phyloP scores from a whole-genome alignment of 2,329 filamentous ascomycete species.

The Neophaeococcomyces aloes region DNA sequence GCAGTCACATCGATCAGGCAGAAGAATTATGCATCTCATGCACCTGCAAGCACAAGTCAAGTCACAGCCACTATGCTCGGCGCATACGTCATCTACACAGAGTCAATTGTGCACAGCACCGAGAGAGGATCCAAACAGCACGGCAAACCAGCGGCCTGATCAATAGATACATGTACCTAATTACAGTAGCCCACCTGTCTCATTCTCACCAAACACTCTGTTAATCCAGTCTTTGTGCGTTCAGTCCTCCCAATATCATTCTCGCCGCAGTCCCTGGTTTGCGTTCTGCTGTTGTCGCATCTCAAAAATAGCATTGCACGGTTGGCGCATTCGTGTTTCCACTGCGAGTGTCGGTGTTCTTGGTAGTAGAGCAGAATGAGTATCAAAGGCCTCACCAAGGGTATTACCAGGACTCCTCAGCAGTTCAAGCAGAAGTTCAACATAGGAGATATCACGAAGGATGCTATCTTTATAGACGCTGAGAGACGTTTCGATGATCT shows the following conservation, averaged over 20 bases:
- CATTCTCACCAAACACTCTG: neutral
- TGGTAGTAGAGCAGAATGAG: conserved; percentile 54
- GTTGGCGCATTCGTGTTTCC: neutral
- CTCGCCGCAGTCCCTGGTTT: neutral
- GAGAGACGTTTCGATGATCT: conserved; percentile 90
- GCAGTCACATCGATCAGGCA: neutral
- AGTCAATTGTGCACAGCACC: neutral
- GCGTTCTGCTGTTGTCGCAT: too few relatives aligned
- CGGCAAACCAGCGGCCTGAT: conserved; percentile 4
- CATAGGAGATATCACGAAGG: conserved; percentile 88
- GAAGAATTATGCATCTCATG: neutral
- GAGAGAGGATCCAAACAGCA: neutral
- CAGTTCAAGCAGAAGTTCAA: conserved; percentile 87
- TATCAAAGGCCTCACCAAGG: conserved; percentile 93
- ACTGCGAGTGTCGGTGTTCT: too few relatives aligned
- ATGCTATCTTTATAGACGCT: conserved; percentile 86
- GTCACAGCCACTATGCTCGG: conserved; percentile 2
- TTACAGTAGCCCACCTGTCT: neutral
- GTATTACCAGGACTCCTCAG: conserved; percentile 81
- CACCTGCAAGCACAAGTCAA: too few relatives aligned
- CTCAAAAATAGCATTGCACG: too few relatives aligned
- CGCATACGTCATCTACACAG: neutral
- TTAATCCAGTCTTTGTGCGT: conserved; percentile 2
- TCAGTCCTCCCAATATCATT: too few relatives aligned
- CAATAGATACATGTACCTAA: neutral